Base-by-base conservation (phyloP, 768 basidiomycete species). In the Chalciporus chontae region DNA sequence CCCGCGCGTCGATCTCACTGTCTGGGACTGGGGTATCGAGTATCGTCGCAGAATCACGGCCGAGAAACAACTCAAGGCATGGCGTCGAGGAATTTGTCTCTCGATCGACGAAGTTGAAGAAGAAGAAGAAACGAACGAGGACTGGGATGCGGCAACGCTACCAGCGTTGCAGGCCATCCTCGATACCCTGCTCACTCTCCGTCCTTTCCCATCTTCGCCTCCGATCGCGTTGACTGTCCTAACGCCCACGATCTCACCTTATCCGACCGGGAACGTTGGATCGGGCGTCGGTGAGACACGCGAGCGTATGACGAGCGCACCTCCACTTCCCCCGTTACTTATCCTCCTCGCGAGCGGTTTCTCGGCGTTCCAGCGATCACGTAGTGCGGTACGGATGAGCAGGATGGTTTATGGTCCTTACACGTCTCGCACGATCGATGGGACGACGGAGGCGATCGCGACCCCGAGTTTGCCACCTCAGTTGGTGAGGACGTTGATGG, bases 151-250 rank as follows among this genome's bases (percentile, higher is more conserved):
- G 11, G 1, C 49, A 3, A 21, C 63, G 42, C 45, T 54, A 19
- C 43, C 57, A 1, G 59, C 57, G 0, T 51, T 73, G 17, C 56
- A 68, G 1, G 57, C 69, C 1, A 48, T 76, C n/a, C 61, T 74
- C 13, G 53, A 60, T 47, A 67, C 67, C 5, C 39, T 75, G 24
- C n/a, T 54, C 48, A 71, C 73, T 2, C 54, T 71, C n/a, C 40
- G 17, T 0, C 70, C 69, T 8, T 63, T 64, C 8, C 69, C 69
- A 0, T 51, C 53, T 8, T 42, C 58, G 0, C 64, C 69, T 1
- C 56, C 60, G 32, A 51, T 61, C 37, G 44, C 54, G 31, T 46
- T 66, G 37, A 57, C 47, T 13, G 46, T 55, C 15, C 42, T 66
- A 38, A 44, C 58, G 5, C 53, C 55, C 3, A 7, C 29, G n/a